Evolutionary conservation across 2,329 filamentous ascomycete species (phyloP), one percentile per base, ranked within the genome.

Genomic region (Nothophoma quercina): DNA sequence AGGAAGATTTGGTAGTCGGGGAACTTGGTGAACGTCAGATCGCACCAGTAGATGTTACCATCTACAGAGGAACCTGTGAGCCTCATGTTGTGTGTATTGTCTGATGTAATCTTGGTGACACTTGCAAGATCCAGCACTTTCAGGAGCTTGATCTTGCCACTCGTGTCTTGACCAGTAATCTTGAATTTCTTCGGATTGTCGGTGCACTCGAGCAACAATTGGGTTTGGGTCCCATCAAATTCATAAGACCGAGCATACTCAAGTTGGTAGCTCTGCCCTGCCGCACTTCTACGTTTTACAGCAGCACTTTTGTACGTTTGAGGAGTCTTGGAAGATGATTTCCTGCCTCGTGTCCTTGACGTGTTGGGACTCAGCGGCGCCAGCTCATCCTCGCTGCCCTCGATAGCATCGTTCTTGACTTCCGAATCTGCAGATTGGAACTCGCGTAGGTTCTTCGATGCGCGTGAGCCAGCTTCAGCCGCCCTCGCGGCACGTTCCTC

Each of bases 1-100:
- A 50, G 39, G 36, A 68, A 66, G 0, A 13, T 2, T 28, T 28
- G 2, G 18, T 65, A 60, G n/a, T 63, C 46, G 0, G 28, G 1
- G 2, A 34, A 16, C 3, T 61, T 10, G 9, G 33, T 19, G 40
- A 73, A 72, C 12, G 60, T 19, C 7, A 73, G 34, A 33, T 72
- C 69, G 41, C 61, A 56, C 29, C 49, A 53, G 19, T 51, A 39
- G 4, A 7, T 23, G 16, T 55, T 51, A 5, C 55, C 58, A 10
- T 62, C 33, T 4, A 5, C 6, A 9, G 38, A 26, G 10, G 59
- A 29, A 1, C 69, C 67, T 15, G 28, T 25, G 3, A 73, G 25
- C 15, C 69, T 64, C 28, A 71, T 58, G 7, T 56, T 56, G 7
- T 52, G 44, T 3, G 25, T 29, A 10, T 57, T 23, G 30, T 72